Base-by-base conservation (phyloP, 2,329 filamentous ascomycete genomes). In the Paracorniculantispora psalliotae region DNA sequence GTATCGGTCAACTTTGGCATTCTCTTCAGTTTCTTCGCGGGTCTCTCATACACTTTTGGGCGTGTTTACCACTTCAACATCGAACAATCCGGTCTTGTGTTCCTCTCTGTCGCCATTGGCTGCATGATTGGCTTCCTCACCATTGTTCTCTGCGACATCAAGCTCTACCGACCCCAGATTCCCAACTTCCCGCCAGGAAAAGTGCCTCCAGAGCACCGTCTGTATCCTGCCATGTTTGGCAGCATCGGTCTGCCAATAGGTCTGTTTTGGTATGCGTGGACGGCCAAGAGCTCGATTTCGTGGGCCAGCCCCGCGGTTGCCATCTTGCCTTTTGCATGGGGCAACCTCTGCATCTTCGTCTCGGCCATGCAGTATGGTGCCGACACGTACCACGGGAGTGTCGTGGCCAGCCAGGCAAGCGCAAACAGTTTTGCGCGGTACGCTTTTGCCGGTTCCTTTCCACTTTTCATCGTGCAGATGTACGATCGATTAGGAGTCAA, bases 251-350 rank as follows among this genome's bases (percentile, higher is more conserved):
- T 85, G 7, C 81, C 82, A 0, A 54, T 81, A 0, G 78, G 78
- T 0, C 66, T 87, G 10, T 85, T 86, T 65, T 84, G 83, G 81
- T 84, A 84, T 63, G 82, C 77, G 0, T 87, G 84, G 84, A 78
- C 79, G 1, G 78, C 80, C 0, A 68, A 73, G 4, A 59, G 63
- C 1, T 72, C 72, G 7, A 66, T 80, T 1, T 75, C 76, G 3
- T 85, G 82, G 80, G 78, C 75, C 0, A 76, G 77, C 23, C 77
- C 81, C 0, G 75, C 79, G 0, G 68, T 80, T 0, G 79, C 81
- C 4, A 80, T 83, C 8, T 71, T 84, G 2, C 73, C 79, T 0
- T 86, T 87, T 64, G 81, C 81, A 0, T 84, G 80, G 77, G 84
- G 83, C 1, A 86, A 85, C 63, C 68, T 86, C 1, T 82, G 78